Conservation (phyloP, 192 early-diverging fungal genomes). For the Backusella psychrophila region DNA sequence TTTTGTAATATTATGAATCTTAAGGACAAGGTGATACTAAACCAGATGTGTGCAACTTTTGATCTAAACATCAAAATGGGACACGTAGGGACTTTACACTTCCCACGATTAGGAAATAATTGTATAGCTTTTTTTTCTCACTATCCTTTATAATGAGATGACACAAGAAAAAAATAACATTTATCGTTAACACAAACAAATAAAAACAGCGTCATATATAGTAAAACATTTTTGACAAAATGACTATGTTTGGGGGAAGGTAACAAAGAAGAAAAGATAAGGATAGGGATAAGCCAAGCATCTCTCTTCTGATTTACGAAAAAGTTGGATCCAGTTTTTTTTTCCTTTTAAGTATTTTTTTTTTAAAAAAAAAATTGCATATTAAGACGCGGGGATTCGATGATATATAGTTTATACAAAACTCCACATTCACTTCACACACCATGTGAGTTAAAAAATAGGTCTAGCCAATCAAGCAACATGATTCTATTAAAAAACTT, state of each 20-base stretch:
- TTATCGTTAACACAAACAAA: not conserved
- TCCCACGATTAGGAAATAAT: not conserved
- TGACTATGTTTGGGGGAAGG: not conserved
- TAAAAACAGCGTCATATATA: not conserved
- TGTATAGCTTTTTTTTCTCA: not conserved
- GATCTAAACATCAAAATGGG: not conserved
- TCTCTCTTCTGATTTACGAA: too few relatives aligned
- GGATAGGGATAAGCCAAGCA: not conserved
- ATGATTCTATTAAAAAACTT: not conserved
- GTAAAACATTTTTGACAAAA: not conserved
- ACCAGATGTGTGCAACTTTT: slow-evolving; percentile 4
- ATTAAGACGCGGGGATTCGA: not conserved
- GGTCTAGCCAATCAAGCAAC: not conserved
- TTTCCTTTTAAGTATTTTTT: not conserved
- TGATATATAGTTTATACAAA: not conserved
- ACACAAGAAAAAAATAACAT: not conserved
- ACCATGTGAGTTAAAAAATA: slow-evolving; percentile 2
- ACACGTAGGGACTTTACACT: not conserved
- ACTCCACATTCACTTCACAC: not conserved
- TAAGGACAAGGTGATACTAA: not conserved
- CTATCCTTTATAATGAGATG: not conserved
- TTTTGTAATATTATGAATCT: not conserved
- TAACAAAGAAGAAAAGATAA: not conserved
- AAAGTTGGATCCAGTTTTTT: not conserved
- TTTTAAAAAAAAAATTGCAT: not conserved